Evolutionary conservation across 768 basidiomycete species (phyloP).

Genomic region (Termitomyces heimii): DNA sequence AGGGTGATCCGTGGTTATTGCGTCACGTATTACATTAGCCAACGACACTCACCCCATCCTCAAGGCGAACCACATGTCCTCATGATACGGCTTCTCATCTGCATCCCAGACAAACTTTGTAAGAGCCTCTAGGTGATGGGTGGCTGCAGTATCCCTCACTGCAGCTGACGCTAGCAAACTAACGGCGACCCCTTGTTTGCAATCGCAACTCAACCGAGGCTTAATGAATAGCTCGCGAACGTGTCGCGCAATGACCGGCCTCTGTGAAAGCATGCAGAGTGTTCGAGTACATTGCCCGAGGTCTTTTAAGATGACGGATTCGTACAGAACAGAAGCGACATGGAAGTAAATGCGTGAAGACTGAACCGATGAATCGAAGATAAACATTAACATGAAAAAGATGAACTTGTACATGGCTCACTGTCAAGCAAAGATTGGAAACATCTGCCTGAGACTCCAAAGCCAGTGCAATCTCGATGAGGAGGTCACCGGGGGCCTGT

Average conservation of each 20-base stretch:
- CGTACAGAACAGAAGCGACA: conserved; percentile 56
- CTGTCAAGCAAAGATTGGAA: conserved; percentile 55
- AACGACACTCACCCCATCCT: conserved; percentile 46
- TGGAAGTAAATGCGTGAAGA: conserved; percentile 46
- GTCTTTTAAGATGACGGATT: conserved; percentile 46
- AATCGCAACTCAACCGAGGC: conserved; percentile 25
- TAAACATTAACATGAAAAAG: background rate
- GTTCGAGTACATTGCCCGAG: conserved; percentile 57
- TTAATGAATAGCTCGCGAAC: conserved; percentile 52
- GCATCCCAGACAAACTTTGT: conserved; percentile 67
- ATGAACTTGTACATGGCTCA: conserved; percentile 25
- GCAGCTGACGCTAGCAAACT: conserved; percentile 43
- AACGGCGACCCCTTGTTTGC: conserved; percentile 19
- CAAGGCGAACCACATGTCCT: conserved; percentile 77
- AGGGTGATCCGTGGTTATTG: background rate
- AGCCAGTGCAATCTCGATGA: conserved; percentile 58
- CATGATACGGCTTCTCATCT: conserved; percentile 58
- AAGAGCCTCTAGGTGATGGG: conserved; percentile 54
- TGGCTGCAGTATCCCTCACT: conserved; percentile 42
- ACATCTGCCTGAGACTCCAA: conserved; percentile 49
- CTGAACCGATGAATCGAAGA: conserved; percentile 31
- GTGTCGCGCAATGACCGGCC: conserved; percentile 59
- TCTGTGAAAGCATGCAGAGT: conserved; percentile 53
- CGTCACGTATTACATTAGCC: background rate
- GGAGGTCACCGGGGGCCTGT: conserved; percentile 49